A percentile compares a stretch with the other conserved stretches of the same genome.
These are phyloP conservation scores for Solanum aculeatissimum DNA, from an alignment of 305 asterid genomes.

Conservation along the genomic window DNA sequence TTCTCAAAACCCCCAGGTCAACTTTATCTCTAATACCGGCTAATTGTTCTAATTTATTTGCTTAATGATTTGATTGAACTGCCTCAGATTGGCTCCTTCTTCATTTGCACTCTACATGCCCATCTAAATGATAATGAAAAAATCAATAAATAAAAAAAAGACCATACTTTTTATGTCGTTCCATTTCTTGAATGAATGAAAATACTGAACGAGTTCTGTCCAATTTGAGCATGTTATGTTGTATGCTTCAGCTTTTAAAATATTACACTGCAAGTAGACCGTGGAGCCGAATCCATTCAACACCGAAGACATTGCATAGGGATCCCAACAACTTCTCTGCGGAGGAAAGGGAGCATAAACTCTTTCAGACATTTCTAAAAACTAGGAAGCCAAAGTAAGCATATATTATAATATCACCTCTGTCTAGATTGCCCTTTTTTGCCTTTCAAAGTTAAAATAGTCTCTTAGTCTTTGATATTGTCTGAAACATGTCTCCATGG, in stretches of 20 bases:
- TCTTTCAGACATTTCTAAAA: slow-evolving; percentile 26
- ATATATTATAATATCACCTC: background rate
- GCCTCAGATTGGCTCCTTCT: background rate
- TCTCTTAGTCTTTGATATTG: background rate
- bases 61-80: background rate
- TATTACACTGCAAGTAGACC: slow-evolving; percentile 46
- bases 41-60: background rate
- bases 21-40: background rate
- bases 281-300: slow-evolving; percentile 30
- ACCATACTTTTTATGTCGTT: background rate
- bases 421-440: background rate
- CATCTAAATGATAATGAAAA: background rate
- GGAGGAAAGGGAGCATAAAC: slow-evolving; percentile 39
- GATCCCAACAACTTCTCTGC: slow-evolving; percentile 30
- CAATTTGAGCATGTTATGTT: background rate
- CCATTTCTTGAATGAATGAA: background rate
- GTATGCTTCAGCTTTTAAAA: slow-evolving; percentile 35
- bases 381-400: slow-evolving; percentile 45
- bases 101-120: background rate
- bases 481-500: background rate
- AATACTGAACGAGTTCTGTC: background rate
- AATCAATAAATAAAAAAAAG: background rate
- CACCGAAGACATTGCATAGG: slow-evolving; percentile 17
- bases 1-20: slow-evolving; percentile 70
- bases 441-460: background rate